Evolutionary conservation across 345 rosid species (phyloP).

Genomic region (Aurinia saxatilis): DNA sequence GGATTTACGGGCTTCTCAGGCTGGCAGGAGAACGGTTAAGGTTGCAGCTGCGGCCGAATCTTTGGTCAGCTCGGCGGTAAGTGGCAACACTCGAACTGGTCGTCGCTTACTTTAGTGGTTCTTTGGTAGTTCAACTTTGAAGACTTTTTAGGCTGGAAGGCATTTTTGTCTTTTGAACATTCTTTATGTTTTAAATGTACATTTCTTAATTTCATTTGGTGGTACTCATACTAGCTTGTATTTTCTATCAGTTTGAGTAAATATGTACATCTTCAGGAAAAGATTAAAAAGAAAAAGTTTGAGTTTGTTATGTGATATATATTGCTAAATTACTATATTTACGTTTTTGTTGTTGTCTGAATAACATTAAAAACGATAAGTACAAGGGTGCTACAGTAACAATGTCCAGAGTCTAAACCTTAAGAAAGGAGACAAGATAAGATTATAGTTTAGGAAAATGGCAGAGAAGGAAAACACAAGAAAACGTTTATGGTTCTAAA

Average conservation of each 20-base stretch:
- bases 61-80: slow-evolving; percentile 11
- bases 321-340: too few relatives aligned
- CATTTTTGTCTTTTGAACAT: neutral
- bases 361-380: too few relatives aligned
- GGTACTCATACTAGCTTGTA: neutral
- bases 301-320: neutral
- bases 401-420: too few relatives aligned
- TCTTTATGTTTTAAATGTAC: neutral
- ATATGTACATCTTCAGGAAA: neutral
- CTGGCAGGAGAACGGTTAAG: slow-evolving; percentile 20
- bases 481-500: too few relatives aligned
- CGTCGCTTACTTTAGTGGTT: slow-evolving; percentile 23
- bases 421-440: too few relatives aligned
- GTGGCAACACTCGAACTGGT: slow-evolving; percentile 4
- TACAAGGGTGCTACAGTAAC: too few relatives aligned
- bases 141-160: slow-evolving; percentile 2
- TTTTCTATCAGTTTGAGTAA: neutral
- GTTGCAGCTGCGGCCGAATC: slow-evolving; percentile 24
- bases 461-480: too few relatives aligned
- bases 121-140: neutral
- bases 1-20: slow-evolving; percentile 22
- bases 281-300: neutral
- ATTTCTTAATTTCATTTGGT: neutral
- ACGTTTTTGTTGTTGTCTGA: too few relatives aligned
- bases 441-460: too few relatives aligned